phyloP scores from a whole-genome alignment of 352 stramenopile genomes.

The Phytophthora boehmeriae region DNA sequence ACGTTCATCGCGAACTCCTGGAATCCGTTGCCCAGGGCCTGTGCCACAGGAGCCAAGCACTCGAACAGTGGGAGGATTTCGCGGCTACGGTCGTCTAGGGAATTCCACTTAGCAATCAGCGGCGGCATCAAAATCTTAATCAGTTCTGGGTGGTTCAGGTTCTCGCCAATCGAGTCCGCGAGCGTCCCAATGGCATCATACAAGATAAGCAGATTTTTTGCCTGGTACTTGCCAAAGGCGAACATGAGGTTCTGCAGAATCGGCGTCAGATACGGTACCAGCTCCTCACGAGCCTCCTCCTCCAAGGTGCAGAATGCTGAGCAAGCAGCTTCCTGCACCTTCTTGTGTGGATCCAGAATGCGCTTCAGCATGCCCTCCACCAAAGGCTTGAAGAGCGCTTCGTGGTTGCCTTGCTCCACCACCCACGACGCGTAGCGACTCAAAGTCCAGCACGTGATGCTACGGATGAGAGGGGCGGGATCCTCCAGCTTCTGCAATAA shows the following conservation, averaged over 20 bases:
- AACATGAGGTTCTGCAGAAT: constrained; percentile 93
- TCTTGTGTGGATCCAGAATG: constrained; percentile 93
- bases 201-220: constrained; percentile 94
- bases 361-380: constrained; percentile 90
- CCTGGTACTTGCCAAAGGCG: constrained; percentile 94
- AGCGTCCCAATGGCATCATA: constrained; percentile 97
- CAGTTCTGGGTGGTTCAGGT: constrained; percentile 92
- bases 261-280: constrained; percentile 92
- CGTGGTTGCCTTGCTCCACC: constrained; percentile 91
- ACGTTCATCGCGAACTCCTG: constrained; percentile 88
- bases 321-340: constrained; percentile 95
- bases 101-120: constrained; percentile 94
- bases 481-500: constrained; percentile 93
- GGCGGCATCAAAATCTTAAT: constrained; percentile 94
- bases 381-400: constrained; percentile 69
- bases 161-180: constrained; percentile 92
- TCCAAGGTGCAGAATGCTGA: constrained; percentile 95
- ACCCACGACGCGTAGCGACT: constrained; percentile 93
- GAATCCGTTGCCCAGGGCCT: constrained; percentile 86
- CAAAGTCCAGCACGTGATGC: constrained; percentile 95
- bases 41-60: constrained; percentile 86
- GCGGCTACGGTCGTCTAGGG: constrained; percentile 73
- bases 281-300: constrained; percentile 92
- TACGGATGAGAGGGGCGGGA: constrained; percentile 89
- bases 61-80: constrained; percentile 90